Percentiles rank a stretch among this genome's conserved stretches.
Evolutionary conservation across 1,284 basidiomycete species (phyloP).

Genomic region (Puccinia polysora): DNA sequence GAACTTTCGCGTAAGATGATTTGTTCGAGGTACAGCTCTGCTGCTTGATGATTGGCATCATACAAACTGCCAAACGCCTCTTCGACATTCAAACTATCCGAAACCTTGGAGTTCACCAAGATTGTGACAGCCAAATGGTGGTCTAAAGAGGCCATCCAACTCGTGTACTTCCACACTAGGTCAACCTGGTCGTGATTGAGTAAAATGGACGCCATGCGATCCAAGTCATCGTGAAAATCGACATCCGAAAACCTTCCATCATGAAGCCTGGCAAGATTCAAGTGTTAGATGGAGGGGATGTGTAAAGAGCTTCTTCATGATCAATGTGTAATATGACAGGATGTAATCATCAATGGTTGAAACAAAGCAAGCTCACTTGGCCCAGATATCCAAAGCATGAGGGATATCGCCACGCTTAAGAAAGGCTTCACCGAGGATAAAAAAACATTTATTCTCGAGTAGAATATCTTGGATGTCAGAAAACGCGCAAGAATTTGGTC

Average conservation of each 20-base stretch:
- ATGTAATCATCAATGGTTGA: not conserved
- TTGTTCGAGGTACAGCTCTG: constrained; percentile 27
- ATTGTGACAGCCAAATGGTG: constrained; percentile 67
- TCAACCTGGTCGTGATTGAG: constrained; percentile 61
- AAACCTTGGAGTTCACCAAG: constrained; percentile 21
- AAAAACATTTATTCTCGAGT: constrained; percentile 59
- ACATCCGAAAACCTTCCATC: constrained; percentile 67
- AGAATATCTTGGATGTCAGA: constrained; percentile 65
- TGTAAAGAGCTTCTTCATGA: not conserved
- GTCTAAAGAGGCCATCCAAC: constrained; percentile 72
- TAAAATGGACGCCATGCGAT: constrained; percentile 65
- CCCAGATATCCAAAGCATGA: constrained; percentile 65
- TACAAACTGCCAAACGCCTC: constrained; percentile 8
- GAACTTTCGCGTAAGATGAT: constrained; percentile 14
- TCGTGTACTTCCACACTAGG: constrained; percentile 66
- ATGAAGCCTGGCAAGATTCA: constrained; percentile 60
- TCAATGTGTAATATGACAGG: not conserved
- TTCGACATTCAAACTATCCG: constrained; percentile 14
- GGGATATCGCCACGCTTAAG: constrained; percentile 60
- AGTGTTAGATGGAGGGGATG: not conserved
- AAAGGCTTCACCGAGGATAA: constrained; percentile 65
- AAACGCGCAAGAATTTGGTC: constrained; percentile 61
- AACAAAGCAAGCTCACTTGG: constrained; percentile 60
- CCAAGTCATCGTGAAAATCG: constrained; percentile 65
- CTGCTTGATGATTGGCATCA: constrained; percentile 22